Base-by-base conservation (phyloP, 208 protist species). In the Naegleria lovaniensis region DNA sequence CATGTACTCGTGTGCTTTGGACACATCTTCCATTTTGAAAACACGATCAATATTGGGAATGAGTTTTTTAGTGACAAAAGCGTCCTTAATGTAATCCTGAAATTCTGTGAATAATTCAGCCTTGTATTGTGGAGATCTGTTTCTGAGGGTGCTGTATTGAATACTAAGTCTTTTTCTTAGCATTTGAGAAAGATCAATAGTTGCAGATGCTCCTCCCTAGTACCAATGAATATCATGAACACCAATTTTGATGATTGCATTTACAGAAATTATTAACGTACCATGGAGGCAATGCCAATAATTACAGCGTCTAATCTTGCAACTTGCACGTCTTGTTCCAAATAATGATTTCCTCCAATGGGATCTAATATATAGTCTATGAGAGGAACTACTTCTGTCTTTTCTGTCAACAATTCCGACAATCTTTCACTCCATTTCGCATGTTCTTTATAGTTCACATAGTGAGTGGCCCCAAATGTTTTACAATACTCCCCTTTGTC, bases 131-230 rank as follows among this genome's bases (percentile, higher is more conserved):
- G 25, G 91, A 76, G 4, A 95, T 96, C 36, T 95, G 94, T 91
- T 96, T 93, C 88, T 95, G 94, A 83, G 94, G 91, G 36, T 97
- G 89, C 43, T 97, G 92, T 5, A 97, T 91, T 89, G 96, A 92
- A 83, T 91, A 92, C 39, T 95, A 95, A 90, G 96, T 95, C 92
- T 95, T 43, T n/a, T 94, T 93, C 16, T 97, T 91, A 83, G 96
- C 92, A 6, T 90, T 58, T 0, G 91, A 93, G 87, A 90, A 2
- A 95, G 94, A 39, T 90, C 86, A 38, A 94, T 94, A 25, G 94
- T 97, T 33, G 93, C 95, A 36, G 96, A 91, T 19, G 90, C 86
- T 39, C 83, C 92, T 55, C 92, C 91, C 43, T 48, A 48, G n/a
- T n/a, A n/a, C n/a, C n/a, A n/a, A n/a, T n/a, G n/a, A 43, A 84